phyloP scores from a whole-genome alignment of 352 stramenopile genomes.

The Phytophthora citricola region DNA sequence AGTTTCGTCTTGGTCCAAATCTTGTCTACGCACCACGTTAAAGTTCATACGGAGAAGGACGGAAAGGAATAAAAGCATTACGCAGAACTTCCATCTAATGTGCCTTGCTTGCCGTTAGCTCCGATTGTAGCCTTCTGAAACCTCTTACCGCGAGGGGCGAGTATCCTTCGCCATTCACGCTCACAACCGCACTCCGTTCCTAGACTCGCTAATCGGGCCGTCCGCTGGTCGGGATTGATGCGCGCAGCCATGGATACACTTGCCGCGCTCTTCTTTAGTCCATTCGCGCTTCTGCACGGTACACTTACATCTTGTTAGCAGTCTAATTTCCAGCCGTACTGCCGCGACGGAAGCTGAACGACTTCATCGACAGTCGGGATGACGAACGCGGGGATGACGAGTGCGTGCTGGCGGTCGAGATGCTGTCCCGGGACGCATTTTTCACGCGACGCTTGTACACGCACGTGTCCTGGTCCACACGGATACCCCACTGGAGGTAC shows the following conservation, averaged over 20 bases:
- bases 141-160: constrained; percentile 15
- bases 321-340: constrained; percentile 61
- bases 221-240: constrained; percentile 12
- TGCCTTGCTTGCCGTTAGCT: constrained; percentile 32
- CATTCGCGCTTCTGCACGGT: constrained; percentile 29
- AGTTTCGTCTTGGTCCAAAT: background rate
- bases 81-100: constrained; percentile 47
- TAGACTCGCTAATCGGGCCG: constrained; percentile 28
- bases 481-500: constrained; percentile 79
- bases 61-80: constrained; percentile 34
- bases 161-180: constrained; percentile 22
- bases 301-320: constrained; percentile 32
- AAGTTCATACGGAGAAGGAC: background rate
- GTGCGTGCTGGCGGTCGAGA: constrained; percentile 47
- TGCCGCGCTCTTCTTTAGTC: constrained; percentile 26
- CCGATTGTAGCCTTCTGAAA: constrained; percentile 20
- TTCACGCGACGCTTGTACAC: constrained; percentile 80
- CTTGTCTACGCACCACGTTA: background rate
- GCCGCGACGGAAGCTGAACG: constrained; percentile 72
- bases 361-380: constrained; percentile 73
- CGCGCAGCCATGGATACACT: constrained; percentile 18
- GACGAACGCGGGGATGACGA: constrained; percentile 67
- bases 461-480: constrained; percentile 77
- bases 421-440: constrained; percentile 53
- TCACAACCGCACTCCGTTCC: constrained; percentile 22